Evolutionary conservation across 164 flowering plant species (phyloP).

Genomic region (Aristolochia contorta): DNA sequence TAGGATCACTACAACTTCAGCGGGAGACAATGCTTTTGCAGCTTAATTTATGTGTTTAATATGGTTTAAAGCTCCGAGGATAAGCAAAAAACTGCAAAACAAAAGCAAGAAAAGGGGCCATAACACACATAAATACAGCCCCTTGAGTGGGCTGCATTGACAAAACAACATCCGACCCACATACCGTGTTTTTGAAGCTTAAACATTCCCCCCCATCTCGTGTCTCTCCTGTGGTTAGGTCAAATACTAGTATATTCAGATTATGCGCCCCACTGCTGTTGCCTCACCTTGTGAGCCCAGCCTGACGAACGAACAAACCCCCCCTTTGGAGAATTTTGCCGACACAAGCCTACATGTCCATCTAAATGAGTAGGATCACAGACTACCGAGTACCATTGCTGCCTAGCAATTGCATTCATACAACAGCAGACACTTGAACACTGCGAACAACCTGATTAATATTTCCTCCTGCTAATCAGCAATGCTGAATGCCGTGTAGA

Average conservation of each 20-base stretch:
- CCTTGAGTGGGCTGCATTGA: constrained; percentile 4
- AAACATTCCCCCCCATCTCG: constrained; percentile 1
- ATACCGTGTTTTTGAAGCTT: too few relatives aligned
- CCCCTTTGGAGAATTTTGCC: too few relatives aligned
- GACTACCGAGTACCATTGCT: too few relatives aligned
- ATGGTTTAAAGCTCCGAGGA: constrained; percentile 8
- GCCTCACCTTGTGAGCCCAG: background rate
- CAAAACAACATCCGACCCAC: background rate
- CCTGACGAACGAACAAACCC: background rate
- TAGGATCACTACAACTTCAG: constrained; percentile 10
- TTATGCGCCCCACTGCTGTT: too few relatives aligned
- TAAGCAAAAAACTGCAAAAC: constrained; percentile 10
- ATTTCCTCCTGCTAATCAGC: too few relatives aligned
- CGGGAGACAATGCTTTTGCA: background rate
- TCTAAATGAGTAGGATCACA: too few relatives aligned
- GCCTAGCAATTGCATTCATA: background rate
- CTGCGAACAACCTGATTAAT: background rate
- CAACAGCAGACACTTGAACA: background rate
- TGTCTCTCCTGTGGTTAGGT: constrained; percentile 21
- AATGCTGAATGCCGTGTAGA: too few relatives aligned
- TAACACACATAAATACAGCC: background rate
- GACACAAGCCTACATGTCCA: too few relatives aligned
- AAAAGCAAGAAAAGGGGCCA: background rate
- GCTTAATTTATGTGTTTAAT: background rate
- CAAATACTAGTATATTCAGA: constrained; percentile 16